These are phyloP conservation scores for Cucumis hystrix DNA, from an alignment of 306 rosid species.

Conservation along the genomic window DNA sequence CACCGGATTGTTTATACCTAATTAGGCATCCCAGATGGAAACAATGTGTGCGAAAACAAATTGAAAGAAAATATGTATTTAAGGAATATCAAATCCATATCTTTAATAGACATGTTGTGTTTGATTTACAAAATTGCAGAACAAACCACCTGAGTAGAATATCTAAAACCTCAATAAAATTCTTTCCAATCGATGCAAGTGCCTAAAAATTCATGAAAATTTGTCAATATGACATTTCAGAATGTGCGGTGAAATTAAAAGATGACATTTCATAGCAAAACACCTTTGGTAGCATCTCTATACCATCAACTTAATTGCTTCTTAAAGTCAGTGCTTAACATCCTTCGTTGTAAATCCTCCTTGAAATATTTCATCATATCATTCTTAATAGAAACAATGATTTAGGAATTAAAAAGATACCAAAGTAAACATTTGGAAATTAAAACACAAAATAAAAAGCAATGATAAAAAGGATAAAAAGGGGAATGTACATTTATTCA, in stretches of 20 bases:
- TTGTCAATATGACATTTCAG: slow-evolving; percentile 2
- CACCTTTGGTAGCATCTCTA: slow-evolving; percentile 93
- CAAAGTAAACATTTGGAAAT: background rate
- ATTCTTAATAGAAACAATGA: slow-evolving; percentile 40
- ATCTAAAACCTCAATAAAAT: slow-evolving; percentile 78
- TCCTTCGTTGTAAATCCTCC: slow-evolving; percentile 93
- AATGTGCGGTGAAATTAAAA: background rate
- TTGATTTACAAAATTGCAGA: slow-evolving; percentile 92
- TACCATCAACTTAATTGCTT: slow-evolving; percentile 83
- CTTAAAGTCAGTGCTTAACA: slow-evolving; percentile 82
- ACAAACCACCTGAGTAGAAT: slow-evolving; percentile 89
- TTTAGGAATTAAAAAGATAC: background rate
- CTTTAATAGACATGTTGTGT: slow-evolving; percentile 93
- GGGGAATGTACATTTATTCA: too few species aligned
- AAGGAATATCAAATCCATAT: slow-evolving; percentile 17
- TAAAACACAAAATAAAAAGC: slow-evolving; percentile 1
- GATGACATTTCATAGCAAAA: background rate
- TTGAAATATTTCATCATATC: slow-evolving; percentile 88
- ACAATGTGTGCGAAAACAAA: background rate
- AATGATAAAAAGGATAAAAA: too few species aligned
- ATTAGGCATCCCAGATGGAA: background rate
- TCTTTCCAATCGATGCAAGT: slow-evolving; percentile 73
- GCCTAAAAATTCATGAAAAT: slow-evolving; percentile 35
- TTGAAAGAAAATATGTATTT: background rate
- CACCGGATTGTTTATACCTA: slow-evolving; percentile 39